Conservation (phyloP, 148 eudicot species). For the Fagopyrum homotropicum region DNA sequence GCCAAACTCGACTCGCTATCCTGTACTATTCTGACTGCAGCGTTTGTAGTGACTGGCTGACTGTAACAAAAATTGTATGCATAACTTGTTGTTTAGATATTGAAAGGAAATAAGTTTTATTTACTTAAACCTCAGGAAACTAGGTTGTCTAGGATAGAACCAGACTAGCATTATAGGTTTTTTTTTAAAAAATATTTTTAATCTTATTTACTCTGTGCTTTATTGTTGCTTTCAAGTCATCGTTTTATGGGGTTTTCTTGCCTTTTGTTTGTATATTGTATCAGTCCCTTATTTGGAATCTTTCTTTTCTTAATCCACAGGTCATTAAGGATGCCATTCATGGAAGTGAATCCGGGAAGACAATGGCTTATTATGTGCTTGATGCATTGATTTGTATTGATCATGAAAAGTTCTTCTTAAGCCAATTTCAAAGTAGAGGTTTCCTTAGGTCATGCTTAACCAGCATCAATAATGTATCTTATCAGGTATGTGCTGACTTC, state of each 20-base stretch:
- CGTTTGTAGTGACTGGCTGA: no score
- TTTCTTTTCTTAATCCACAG: conserved; percentile 26
- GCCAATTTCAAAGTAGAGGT: conserved; percentile 95
- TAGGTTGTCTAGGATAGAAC: no score
- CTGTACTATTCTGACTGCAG: background rate
- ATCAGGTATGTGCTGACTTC: conserved; percentile 41
- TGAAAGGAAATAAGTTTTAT: no score
- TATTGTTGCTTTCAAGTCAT: background rate
- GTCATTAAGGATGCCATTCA: conserved; percentile 84
- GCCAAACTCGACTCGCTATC: background rate
- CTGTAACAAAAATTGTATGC: no score
- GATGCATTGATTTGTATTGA: conserved; percentile 84
- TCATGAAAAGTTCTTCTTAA: conserved; percentile 84
- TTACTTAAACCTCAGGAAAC: no score
- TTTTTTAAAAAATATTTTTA: no score
- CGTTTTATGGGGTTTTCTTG: conserved; percentile 14
- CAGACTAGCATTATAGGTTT: no score
- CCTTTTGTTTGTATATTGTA: background rate
- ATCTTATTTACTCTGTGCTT: background rate
- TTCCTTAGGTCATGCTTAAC: conserved; percentile 84
- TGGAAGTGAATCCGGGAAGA: conserved; percentile 94
- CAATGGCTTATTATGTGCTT: conserved; percentile 71
- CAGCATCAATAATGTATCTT: conserved; percentile 73
- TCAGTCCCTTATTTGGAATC: background rate
- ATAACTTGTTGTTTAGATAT: no score